Base-by-base conservation (phyloP, 441 rosid species). In the Eruca vesicaria region DNA sequence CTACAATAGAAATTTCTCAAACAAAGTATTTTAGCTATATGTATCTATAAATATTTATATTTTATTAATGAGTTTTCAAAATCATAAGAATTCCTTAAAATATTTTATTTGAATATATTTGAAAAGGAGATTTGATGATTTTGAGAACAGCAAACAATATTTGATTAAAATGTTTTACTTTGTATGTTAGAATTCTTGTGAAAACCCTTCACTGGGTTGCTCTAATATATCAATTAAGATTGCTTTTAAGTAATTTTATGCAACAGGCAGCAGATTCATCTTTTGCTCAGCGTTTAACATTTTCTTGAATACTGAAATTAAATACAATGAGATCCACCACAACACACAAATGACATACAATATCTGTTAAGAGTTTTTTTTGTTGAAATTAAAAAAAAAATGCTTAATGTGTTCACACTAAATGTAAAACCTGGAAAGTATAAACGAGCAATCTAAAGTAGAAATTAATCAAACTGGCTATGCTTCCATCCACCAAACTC, bases 401-500 rank as follows among this genome's bases (percentile, higher is more conserved):
- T n/a, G 20, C 61, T 43, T 64, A 65, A 63, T 18, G 72, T 53
- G 79, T 63, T 63, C 15, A 71, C 61, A 66, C 68, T 77, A 77
- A 10, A 50, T 9, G 52, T 64, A 45, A 43, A 63, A 68, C 14
- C 56, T 19, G 32, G 31, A 56, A 55, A 31, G 10, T 4, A 48
- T 8, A 77, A 64, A 18, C 68, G 41, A 21, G 45, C 23, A 76
- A 64, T 2, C 45, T 36, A 9, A 57, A 20, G 45, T 21, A 55
- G 12, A 68, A 55, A 62, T 53, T 63, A 68, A 43, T 78, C 71
- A 57, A n/a, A 58, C 8, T 70, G 45, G 77, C 97, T 88, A 56
- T 88, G 76, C 79, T 69, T 87, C 98, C 98, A 93, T 43, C 98
- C 98, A 28, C 98, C 98, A 64, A 67, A 75, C 55, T 85, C 85